phyloP scores from a whole-genome alignment of 2,329 filamentous ascomycete genomes.

The Leptographium galeiforme region DNA sequence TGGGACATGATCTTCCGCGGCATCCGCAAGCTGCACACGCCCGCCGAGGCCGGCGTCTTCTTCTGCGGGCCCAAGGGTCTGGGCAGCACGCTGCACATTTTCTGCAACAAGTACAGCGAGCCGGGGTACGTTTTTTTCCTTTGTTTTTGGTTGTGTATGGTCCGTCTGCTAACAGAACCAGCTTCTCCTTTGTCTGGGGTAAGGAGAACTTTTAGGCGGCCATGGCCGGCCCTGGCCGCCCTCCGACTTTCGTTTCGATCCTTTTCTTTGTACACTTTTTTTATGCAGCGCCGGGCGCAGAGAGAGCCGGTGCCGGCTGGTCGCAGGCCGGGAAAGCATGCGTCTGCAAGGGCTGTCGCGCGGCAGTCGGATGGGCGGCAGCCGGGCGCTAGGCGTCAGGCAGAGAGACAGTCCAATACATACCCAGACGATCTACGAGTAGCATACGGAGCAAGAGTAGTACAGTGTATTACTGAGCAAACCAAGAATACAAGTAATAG shows the following conservation, averaged over 20 bases:
- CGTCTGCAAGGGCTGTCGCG: neutral
- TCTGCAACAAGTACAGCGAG: constrained; percentile 80
- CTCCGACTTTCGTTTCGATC: neutral
- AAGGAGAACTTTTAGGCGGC: constrained; percentile 52
- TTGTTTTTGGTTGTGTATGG: constrained; percentile 4
- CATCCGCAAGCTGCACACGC: constrained; percentile 64
- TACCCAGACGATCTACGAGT: no score
- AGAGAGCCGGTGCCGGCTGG: neutral
- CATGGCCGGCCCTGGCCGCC: neutral
- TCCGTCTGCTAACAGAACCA: constrained; percentile 19
- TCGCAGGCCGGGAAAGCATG: neutral
- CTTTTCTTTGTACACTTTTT: neutral
- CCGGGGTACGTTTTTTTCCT: constrained; percentile 48
- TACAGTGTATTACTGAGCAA: neutral
- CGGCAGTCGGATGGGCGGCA: no score
- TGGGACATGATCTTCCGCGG: constrained; percentile 85
- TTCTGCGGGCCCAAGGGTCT: constrained; percentile 76
- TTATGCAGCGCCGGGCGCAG: neutral
- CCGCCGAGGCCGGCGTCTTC: constrained; percentile 64
- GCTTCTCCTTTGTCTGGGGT: constrained; percentile 54
- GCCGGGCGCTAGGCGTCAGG: neutral
- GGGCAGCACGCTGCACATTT: constrained; percentile 64
- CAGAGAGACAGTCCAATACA: neutral
- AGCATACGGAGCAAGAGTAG: neutral
- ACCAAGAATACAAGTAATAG: no score